These are phyloP conservation scores for Patellifolia procumbens DNA, from an alignment of 179 eudicot genomes.

Conservation along the genomic window DNA sequence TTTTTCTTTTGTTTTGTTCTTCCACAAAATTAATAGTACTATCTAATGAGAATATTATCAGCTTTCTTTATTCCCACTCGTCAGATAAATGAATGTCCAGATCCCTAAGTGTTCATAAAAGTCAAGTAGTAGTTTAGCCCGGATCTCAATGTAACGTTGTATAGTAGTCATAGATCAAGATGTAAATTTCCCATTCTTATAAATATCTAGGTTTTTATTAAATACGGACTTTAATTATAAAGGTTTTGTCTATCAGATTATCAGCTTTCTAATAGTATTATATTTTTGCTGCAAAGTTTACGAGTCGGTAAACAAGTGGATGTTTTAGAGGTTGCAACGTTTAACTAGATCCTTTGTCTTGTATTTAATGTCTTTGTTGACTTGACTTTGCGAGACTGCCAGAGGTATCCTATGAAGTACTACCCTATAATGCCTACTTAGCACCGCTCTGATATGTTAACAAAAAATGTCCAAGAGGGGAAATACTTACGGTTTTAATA, in stretches of 20 bases:
- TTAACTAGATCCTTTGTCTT: slow-evolving; percentile 15
- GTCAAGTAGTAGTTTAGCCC: slow-evolving; percentile 31
- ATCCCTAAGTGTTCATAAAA: slow-evolving; percentile 30
- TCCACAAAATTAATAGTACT: neutral
- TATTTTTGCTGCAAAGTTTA: neutral
- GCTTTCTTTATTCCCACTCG: slow-evolving; percentile 17
- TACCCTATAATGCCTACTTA: neutral
- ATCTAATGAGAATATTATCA: neutral
- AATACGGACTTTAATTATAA: neutral
- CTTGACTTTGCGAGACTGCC: slow-evolving; percentile 25
- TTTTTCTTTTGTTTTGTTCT: slow-evolving; percentile 4
- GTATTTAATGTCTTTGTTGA: slow-evolving; percentile 24
- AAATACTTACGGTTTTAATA: neutral
- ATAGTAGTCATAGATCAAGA: slow-evolving; percentile 8
- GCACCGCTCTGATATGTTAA: too few species aligned
- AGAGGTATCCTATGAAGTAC: slow-evolving; percentile 28
- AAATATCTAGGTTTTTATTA: neutral
- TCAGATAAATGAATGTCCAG: slow-evolving; percentile 29
- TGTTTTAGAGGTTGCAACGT: slow-evolving; percentile 13
- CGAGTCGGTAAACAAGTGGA: slow-evolving; percentile 12
- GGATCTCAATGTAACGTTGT: slow-evolving; percentile 29
- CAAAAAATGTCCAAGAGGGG: neutral
- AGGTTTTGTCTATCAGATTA: slow-evolving; percentile 17
- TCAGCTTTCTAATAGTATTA: neutral
- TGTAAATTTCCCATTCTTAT: neutral